Base-by-base conservation (phyloP, 2,329 filamentous ascomycete species). In the Colletotrichum destructivum region DNA sequence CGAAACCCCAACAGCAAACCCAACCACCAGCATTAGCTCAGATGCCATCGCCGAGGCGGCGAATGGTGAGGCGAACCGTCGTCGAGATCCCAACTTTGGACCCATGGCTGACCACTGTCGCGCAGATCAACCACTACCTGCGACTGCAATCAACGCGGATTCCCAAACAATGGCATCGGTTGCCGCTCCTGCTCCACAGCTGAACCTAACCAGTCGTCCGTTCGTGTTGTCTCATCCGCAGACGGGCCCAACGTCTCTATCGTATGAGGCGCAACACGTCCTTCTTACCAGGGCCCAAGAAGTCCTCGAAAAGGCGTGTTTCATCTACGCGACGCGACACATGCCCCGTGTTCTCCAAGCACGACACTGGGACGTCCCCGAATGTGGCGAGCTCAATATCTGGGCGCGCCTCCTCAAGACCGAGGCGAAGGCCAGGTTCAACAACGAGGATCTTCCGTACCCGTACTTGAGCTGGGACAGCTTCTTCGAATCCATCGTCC, bases 401-500 rank as follows among this genome's bases (percentile, higher is more conserved):
- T 62, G 61, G 61, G 16, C 16, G 15, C 31, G 46, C 15, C 52
- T 62, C 21, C 15, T 54, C 47, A 44, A 26, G 3, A 12, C 12
- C 7, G 47, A 63, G 47, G 9, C 21, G 11, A 12, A 26, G 31
- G 3, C 4, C 15, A 51, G 5, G n/a, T 46, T 63, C 7, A 13
- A 8, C 2, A 7, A 4, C 1, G 35, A 63, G 1, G 49, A 4
- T 1, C 12, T 21, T 6, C 38, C 49, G 5, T 5, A 15, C 1
- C 35, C 61, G 7, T 23, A 63, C 7, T 9, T 0, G 2, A n/a
- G 18, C 23, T 44, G 47, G 49, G 12, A 44, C 7, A n/a, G 18
- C 21, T 54, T 63, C 49, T 54, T 63, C 47, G 3, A 52, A 21
- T 63, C 61, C 21, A 26, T 63, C 35, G 9, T 1, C 13, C 12